Evolutionary conservation across 75 land plant genomes (phyloP), one percentile per base, ranked within the genome.

Genomic region (Pinus albicaulis): DNA sequence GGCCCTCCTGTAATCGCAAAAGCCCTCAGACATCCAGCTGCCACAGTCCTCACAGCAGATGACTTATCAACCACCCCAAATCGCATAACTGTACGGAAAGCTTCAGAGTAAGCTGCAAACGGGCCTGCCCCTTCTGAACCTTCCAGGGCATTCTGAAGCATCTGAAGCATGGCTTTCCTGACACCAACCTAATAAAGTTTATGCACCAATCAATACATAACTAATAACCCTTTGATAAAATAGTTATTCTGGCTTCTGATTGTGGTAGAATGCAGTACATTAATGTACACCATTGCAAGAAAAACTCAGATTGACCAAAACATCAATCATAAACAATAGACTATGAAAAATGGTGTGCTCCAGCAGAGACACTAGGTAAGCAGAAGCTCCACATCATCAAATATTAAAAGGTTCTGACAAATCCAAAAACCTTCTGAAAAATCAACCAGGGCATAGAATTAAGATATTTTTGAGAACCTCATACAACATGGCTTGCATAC

Each of bases 121-220:
- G 95, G 80, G 55, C 95, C 98, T 81, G 59, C 86, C 20, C 95
- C 98, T 59, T 83, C 92, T 41, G 87, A 95, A 31, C 99, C 99
- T 83, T 92, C 89, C 66, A 97, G 80, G 44, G 99, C 99, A 91
- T 95, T 92, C 74, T 88, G 92, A 79, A 97, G 95, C 89, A 97
- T 74, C 65, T 84, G 86, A 59, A 97, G 68, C 55, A 91, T 95
- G 28, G 94, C 99, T 86, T 88, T 89, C 76, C 98, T 85, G 55
- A 97, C 98, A 77, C 82, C 84, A 60, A 86, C 99, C 99, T 94
- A 70, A 22, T 7, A 79, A 69, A 41, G 3, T 3, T 8, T n/a
- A n/a, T 38, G n/a, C 41, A 38, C 20, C 55, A 66, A 75, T 68
- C 8, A 38, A 20, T 68, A n/a, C 52, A 20, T 20, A 19, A 41